phyloP scores from a whole-genome alignment of 1,139 yeast species.

The Candida tropicalis region DNA sequence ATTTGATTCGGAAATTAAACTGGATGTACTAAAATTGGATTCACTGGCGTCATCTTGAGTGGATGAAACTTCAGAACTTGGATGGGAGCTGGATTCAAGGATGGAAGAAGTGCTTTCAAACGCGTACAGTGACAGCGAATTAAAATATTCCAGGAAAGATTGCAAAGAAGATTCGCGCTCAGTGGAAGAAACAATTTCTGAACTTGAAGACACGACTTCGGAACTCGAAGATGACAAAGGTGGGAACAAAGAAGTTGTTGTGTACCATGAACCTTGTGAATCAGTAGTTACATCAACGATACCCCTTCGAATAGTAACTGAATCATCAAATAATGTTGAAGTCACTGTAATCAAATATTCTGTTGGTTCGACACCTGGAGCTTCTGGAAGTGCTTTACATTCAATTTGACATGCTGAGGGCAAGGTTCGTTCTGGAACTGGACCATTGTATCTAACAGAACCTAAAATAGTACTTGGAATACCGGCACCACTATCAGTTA shows the following conservation, averaged over 20 bases:
- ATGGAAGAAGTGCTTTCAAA: too few relatives aligned
- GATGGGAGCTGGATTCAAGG: too few relatives aligned
- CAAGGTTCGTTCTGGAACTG: slow-evolving; percentile 19
- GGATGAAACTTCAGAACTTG: too few relatives aligned
- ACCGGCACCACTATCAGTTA: slow-evolving; percentile 19
- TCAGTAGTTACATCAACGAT: slow-evolving; percentile 6
- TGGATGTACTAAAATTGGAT: too few relatives aligned
- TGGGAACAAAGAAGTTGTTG: slow-evolving; percentile 11
- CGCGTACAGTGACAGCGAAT: too few relatives aligned
- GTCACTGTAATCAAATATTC: slow-evolving; percentile 1
- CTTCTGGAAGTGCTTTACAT: slow-evolving; percentile 15
- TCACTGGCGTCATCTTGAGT: too few relatives aligned
- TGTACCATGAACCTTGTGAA: slow-evolving; percentile 7
- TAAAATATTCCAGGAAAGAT: too few relatives aligned
- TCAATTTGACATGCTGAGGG: slow-evolving; percentile 19
- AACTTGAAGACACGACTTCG: not conserved
- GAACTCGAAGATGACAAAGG: not conserved
- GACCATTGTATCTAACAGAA: slow-evolving; percentile 18
- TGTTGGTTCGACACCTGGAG: slow-evolving; percentile 1
- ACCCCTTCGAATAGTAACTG: slow-evolving; percentile 3
- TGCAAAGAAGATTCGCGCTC: too few relatives aligned
- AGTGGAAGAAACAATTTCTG: too few relatives aligned
- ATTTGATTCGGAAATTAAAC: too few relatives aligned
- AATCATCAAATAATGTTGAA: not conserved
- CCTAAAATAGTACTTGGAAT: slow-evolving; percentile 10